Evolutionary conservation across 1,139 yeast species (phyloP).

Genomic region (Yamadazyma dendronema): DNA sequence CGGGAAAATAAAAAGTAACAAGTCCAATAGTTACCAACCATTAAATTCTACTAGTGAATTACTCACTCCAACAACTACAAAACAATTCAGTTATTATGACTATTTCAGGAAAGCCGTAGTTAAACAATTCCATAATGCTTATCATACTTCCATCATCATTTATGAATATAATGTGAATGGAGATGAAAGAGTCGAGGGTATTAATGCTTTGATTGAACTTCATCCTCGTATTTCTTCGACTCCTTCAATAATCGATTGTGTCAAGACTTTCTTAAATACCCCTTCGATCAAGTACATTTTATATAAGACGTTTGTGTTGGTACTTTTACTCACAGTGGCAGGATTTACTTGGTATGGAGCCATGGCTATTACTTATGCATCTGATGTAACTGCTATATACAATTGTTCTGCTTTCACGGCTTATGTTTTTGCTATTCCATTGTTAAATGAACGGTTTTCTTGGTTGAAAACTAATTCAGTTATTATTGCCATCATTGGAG

Average conservation of each 20-base stretch:
- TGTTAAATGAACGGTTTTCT: slow-evolving; percentile 64
- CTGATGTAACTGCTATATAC: slow-evolving; percentile 87
- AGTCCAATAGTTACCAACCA: slow-evolving; percentile 25
- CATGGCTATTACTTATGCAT: slow-evolving; percentile 76
- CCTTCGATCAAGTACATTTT: slow-evolving; percentile 51
- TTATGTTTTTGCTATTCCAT: slow-evolving; percentile 76
- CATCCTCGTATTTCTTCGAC: slow-evolving; percentile 43
- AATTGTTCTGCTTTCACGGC: slow-evolving; percentile 90
- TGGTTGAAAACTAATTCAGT: slow-evolving; percentile 71
- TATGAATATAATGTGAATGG: slow-evolving; percentile 41
- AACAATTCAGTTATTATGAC: slow-evolving; percentile 18
- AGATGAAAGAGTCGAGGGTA: slow-evolving; percentile 34
- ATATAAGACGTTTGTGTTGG: slow-evolving; percentile 42
- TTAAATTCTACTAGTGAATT: slow-evolving; percentile 29
- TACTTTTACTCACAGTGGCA: slow-evolving; percentile 66
- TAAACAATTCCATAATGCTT: slow-evolving; percentile 50
- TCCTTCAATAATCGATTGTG: slow-evolving; percentile 35
- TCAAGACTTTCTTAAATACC: slow-evolving; percentile 36
- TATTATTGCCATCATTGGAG: slow-evolving; percentile 69
- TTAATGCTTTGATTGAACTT: slow-evolving; percentile 36
- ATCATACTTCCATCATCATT: slow-evolving; percentile 50
- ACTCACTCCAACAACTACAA: slow-evolving; percentile 12
- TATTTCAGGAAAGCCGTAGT: slow-evolving; percentile 44
- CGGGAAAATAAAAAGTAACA: slow-evolving; percentile 8
- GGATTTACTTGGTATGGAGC: slow-evolving; percentile 88